These are phyloP conservation scores for Colletotrichum tropicale DNA, from an alignment of 2,329 filamentous ascomycete genomes.

Conservation along the genomic window DNA sequence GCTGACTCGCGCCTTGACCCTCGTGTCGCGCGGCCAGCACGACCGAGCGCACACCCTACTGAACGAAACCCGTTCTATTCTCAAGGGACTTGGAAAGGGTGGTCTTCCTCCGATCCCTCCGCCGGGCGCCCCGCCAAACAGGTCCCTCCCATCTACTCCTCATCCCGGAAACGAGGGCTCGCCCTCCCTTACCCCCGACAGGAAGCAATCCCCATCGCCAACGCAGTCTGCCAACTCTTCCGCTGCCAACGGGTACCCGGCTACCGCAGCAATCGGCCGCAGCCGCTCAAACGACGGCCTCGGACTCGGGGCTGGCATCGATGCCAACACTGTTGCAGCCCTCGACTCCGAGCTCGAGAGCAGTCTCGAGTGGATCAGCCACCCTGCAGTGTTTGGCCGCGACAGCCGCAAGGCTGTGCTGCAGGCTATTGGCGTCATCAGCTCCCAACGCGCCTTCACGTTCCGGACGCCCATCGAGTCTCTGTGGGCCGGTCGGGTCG, in stretches of 20 bases:
- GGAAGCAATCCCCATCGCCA: slow-evolving; percentile 42
- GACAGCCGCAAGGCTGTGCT: slow-evolving; percentile 95
- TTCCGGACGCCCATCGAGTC: slow-evolving; percentile 89
- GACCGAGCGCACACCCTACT: slow-evolving; percentile 92
- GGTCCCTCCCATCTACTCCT: slow-evolving; percentile 43
- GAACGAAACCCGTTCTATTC: slow-evolving; percentile 90
- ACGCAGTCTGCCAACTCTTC: slow-evolving; percentile 53
- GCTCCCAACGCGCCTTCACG: slow-evolving; percentile 90
- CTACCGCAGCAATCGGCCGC: slow-evolving; percentile 47
- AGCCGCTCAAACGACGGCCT: slow-evolving; percentile 63
- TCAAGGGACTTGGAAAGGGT: slow-evolving; percentile 95
- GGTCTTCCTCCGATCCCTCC: slow-evolving; percentile 88
- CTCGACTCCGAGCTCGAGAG: slow-evolving; percentile 91
- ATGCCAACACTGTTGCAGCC: slow-evolving; percentile 79
- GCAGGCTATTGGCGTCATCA: slow-evolving; percentile 96
- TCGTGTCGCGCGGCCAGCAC: slow-evolving; percentile 90
- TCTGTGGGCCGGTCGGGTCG: slow-evolving; percentile 84
- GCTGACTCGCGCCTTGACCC: slow-evolving; percentile 88
- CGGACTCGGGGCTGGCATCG: slow-evolving; percentile 75
- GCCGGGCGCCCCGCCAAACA: slow-evolving; percentile 38
- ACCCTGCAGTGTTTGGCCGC: slow-evolving; percentile 91
- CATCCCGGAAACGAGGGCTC: slow-evolving; percentile 52
- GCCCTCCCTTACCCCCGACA: slow-evolving; percentile 44
- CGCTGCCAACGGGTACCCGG: slow-evolving; percentile 53
- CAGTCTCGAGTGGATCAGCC: slow-evolving; percentile 95